A percentile compares a stretch with the other conserved stretches of the same genome.
These are phyloP conservation scores for Miamiensis avidus DNA, from an alignment of 169 alveolate species.

Conservation along the genomic window DNA sequence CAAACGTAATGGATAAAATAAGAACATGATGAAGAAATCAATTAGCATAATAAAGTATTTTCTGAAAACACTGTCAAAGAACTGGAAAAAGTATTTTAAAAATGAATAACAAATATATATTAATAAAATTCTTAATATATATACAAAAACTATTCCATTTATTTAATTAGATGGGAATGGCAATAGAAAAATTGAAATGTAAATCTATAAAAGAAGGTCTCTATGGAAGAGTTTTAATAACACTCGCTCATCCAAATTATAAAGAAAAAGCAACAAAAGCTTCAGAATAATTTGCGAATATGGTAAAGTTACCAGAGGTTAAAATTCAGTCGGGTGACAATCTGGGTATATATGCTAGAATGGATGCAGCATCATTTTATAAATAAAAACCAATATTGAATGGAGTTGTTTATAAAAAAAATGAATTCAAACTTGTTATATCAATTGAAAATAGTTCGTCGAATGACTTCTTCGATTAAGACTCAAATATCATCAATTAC, in stretches of 20 bases:
- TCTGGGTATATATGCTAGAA: slow-evolving; percentile 20
- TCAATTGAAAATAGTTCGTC: slow-evolving; percentile 59
- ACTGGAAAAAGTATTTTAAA: neutral
- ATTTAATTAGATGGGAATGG: slow-evolving; percentile 13
- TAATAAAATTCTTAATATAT: neutral
- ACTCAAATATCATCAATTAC: neutral
- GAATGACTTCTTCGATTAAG: slow-evolving; percentile 3
- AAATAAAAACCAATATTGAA: slow-evolving; percentile 33
- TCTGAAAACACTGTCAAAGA: slow-evolving; percentile 4
- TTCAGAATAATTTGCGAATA: slow-evolving; percentile 46
- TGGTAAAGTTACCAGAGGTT: slow-evolving; percentile 45
- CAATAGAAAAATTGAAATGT: slow-evolving; percentile 10
- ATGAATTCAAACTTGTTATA: slow-evolving; percentile 56
- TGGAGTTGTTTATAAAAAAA: slow-evolving; percentile 75
- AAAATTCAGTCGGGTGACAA: slow-evolving; percentile 76
- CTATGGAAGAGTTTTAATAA: slow-evolving; percentile 64
- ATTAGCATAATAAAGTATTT: slow-evolving; percentile 4
- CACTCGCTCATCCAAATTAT: slow-evolving; percentile 40
- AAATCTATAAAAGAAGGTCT: slow-evolving; percentile 47
- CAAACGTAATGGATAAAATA: slow-evolving; percentile 3
- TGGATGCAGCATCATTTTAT: slow-evolving; percentile 56
- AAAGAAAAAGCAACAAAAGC: slow-evolving; percentile 29
- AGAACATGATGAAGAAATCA: slow-evolving; percentile 16
- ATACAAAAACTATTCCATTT: neutral
- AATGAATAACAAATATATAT: too few species aligned